Conservation (phyloP, 257 asterid genomes). For the Nicotiana knightiana region DNA sequence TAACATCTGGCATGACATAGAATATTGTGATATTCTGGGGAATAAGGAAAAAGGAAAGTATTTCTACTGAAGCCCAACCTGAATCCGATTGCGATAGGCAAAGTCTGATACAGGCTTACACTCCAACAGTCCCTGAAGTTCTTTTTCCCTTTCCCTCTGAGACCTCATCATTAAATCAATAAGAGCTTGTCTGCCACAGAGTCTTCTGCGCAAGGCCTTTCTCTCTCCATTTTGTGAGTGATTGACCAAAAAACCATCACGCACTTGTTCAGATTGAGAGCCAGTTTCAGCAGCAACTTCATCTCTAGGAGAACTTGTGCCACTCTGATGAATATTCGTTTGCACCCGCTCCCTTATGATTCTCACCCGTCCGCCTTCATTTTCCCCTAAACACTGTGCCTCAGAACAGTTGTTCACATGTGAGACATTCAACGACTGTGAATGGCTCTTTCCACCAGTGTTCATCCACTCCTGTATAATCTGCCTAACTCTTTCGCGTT, state of each 20-base stretch:
- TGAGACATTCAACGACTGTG: conserved; percentile 30
- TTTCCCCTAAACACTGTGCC: conserved; percentile 45
- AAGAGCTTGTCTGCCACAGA: conserved; percentile 90
- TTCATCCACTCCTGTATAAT: conserved; percentile 73
- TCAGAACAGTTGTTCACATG: conserved; percentile 23
- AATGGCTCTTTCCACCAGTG: conserved; percentile 35
- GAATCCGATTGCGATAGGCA: conserved; percentile 86
- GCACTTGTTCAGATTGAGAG: conserved; percentile 42
- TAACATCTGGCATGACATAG: neutral
- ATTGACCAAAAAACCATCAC: conserved; percentile 33
- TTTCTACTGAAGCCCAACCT: conserved; percentile 36
- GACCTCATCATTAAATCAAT: conserved; percentile 72
- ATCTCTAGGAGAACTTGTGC: conserved; percentile 31
- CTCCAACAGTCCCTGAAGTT: conserved; percentile 53
- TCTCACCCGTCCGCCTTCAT: conserved; percentile 52
- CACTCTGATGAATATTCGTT: conserved; percentile 33
- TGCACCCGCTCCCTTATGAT: conserved; percentile 52
- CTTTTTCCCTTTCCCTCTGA: conserved; percentile 63
- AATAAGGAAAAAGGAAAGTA: neutral
- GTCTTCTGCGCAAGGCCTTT: conserved; percentile 52
- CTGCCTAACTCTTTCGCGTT: conserved; percentile 73
- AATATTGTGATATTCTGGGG: neutral
- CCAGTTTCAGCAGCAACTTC: conserved; percentile 37
- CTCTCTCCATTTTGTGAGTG: conserved; percentile 40
- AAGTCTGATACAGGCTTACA: conserved; percentile 64